A percentile compares a stretch with the other conserved stretches of the same genome.
These are phyloP conservation scores for Microbotryum intermedium DNA, from an alignment of 1,284 basidiomycete species.

Conservation along the genomic window DNA sequence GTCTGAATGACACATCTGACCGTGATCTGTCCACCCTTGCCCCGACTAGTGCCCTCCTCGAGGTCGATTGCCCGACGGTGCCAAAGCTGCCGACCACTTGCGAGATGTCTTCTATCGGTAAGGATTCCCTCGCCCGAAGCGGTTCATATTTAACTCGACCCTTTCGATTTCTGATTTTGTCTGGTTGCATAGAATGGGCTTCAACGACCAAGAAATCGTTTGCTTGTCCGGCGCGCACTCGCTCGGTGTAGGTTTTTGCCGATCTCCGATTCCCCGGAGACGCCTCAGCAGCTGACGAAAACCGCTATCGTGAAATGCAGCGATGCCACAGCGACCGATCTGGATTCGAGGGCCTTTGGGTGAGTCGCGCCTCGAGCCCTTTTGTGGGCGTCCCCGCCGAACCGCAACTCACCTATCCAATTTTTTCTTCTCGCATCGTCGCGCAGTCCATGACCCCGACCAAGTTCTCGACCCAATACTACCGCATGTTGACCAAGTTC, in stretches of 20 bases:
- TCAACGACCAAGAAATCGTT: constrained; percentile 47
- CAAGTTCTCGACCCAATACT: constrained; percentile 46
- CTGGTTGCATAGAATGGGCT: constrained; percentile 41
- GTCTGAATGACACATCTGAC: background rate
- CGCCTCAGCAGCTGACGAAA: too few relatives aligned
- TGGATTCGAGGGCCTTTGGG: constrained; percentile 42
- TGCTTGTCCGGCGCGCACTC: constrained; percentile 50
- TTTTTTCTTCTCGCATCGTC: constrained; percentile 15
- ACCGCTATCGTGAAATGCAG: constrained; percentile 13
- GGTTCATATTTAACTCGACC: background rate
- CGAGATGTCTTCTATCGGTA: constrained; percentile 76
- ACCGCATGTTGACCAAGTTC: constrained; percentile 34
- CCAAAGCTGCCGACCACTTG: constrained; percentile 75
- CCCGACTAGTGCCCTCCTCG: constrained; percentile 50
- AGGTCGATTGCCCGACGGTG: constrained; percentile 90
- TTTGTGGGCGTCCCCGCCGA: too few relatives aligned
- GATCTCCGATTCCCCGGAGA: too few relatives aligned
- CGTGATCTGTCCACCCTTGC: background rate
- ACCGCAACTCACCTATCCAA: too few relatives aligned
- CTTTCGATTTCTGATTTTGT: constrained; percentile 1
- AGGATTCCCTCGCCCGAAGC: constrained; percentile 35
- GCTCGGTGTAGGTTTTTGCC: constrained; percentile 36
- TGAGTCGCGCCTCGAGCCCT: too few relatives aligned
- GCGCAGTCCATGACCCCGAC: constrained; percentile 43
- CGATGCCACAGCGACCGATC: constrained; percentile 45